These are phyloP conservation scores for Debaryomyces tyrocola DNA, from an alignment of 805 yeast genomes.

Conservation along the genomic window DNA sequence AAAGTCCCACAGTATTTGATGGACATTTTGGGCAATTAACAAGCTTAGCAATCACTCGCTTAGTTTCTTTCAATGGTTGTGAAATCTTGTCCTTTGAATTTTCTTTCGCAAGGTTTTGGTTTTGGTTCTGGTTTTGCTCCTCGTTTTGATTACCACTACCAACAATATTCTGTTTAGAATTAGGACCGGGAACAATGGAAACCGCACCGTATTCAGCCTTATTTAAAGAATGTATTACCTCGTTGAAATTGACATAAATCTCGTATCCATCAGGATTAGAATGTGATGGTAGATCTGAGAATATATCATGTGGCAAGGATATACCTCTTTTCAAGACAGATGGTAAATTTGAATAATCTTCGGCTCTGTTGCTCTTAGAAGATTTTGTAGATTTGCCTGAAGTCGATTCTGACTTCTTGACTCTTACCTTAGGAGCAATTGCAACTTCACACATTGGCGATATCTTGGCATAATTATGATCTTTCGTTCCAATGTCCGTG, in stretches of 20 bases:
- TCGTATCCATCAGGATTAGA: slow-evolving; percentile 33
- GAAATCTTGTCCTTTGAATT: slow-evolving; percentile 9
- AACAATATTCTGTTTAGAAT: slow-evolving; percentile 18
- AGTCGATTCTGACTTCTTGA: slow-evolving; percentile 23
- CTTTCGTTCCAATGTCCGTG: slow-evolving; percentile 42
- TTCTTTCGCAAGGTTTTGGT: slow-evolving; percentile 3
- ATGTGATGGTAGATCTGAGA: slow-evolving; percentile 15
- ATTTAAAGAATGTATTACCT: slow-evolving; percentile 31
- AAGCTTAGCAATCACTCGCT: slow-evolving; percentile 52
- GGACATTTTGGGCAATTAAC: slow-evolving; percentile 32
- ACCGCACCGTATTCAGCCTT: slow-evolving; percentile 48
- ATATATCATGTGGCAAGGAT: slow-evolving; percentile 52
- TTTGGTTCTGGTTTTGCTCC: slow-evolving; percentile 5
- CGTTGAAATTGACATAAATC: slow-evolving; percentile 47
- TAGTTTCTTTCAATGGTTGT: slow-evolving; percentile 30
- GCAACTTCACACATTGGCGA: slow-evolving; percentile 67
- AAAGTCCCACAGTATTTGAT: slow-evolving; percentile 48
- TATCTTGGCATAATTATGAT: slow-evolving; percentile 50
- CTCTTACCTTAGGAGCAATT: slow-evolving; percentile 63
- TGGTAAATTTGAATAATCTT: slow-evolving; percentile 26
- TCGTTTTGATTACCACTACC: slow-evolving; percentile 10
- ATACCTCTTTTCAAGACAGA: slow-evolving; percentile 53
- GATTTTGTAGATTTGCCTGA: slow-evolving; percentile 23
- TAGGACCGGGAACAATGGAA: slow-evolving; percentile 54
- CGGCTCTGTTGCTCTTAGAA: slow-evolving; percentile 20